These are phyloP conservation scores for Mycena crocata DNA, from an alignment of 768 basidiomycete genomes.

Conservation along the genomic window DNA sequence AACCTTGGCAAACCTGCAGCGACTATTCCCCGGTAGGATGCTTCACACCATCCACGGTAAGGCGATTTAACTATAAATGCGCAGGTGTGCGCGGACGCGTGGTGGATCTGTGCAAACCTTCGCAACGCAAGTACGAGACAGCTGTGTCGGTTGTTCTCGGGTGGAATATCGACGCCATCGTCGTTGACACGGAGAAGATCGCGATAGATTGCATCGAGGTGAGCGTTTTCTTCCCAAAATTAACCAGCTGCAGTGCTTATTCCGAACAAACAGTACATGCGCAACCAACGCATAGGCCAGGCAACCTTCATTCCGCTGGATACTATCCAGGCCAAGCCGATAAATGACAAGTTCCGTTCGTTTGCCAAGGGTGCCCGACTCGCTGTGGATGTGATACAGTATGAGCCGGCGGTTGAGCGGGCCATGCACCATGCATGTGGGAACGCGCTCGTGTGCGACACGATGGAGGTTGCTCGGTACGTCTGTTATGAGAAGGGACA, in stretches of 20 bases:
- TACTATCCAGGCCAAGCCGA: slow-evolving; percentile 92
- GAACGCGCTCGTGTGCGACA: slow-evolving; percentile 94
- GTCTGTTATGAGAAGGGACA: slow-evolving; percentile 95
- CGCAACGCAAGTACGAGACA: slow-evolving; percentile 89
- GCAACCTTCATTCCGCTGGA: slow-evolving; percentile 99
- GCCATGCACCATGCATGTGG: slow-evolving; percentile 98
- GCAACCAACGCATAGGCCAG: slow-evolving; percentile 93
- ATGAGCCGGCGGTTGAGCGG: slow-evolving; percentile 86
- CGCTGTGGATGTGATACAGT: slow-evolving; percentile 88
- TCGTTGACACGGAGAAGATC: slow-evolving; percentile 96
- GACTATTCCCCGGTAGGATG: slow-evolving; percentile 84
- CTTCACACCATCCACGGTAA: not conserved
- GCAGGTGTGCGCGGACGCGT: slow-evolving; percentile 92
- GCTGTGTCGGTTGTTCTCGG: slow-evolving; percentile 94
- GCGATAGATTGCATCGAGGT: slow-evolving; percentile 98
- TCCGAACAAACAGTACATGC: slow-evolving; percentile 77
- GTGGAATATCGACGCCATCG: slow-evolving; percentile 93
- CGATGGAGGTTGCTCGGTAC: slow-evolving; percentile 90
- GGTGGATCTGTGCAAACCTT: slow-evolving; percentile 94
- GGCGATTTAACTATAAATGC: not conserved
- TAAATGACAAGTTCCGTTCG: slow-evolving; percentile 94
- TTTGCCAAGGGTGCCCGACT: slow-evolving; percentile 90
- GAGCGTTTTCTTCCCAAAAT: slow-evolving; percentile 25
- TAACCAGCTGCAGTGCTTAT: not conserved
- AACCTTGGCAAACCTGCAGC: slow-evolving; percentile 82